phyloP scores from a whole-genome alignment of 2,329 filamentous ascomycete genomes.

The Blumeria graminis region DNA sequence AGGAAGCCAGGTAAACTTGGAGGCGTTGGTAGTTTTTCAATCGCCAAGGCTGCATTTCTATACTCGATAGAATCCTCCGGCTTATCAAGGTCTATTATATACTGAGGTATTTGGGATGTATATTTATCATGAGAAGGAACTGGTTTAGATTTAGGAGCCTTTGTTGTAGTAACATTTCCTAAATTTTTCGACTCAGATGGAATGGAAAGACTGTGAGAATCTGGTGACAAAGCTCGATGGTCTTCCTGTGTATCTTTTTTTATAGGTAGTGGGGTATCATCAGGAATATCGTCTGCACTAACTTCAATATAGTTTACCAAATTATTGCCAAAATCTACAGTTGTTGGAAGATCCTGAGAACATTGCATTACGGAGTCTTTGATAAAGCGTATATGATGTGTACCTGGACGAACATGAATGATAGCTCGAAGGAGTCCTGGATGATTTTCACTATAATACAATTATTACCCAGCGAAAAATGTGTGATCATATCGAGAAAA shows the following conservation, averaged over 20 bases:
- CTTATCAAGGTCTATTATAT: constrained; percentile 68
- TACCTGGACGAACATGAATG: constrained; percentile 71
- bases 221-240: constrained; percentile 4
- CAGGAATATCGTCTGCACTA: constrained; percentile 42
- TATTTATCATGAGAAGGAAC: constrained; percentile 36
- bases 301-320: constrained; percentile 97
- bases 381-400: constrained; percentile 89
- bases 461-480: neutral
- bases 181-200: constrained; percentile 13
- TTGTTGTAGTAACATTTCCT: constrained; percentile 15
- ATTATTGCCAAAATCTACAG: constrained; percentile 94
- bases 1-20: constrained; percentile 76
- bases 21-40: constrained; percentile 58
- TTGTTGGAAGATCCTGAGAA: constrained; percentile 67
- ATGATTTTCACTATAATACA: constrained; percentile 16
- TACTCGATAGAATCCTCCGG: constrained; percentile 55
- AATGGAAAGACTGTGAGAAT: constrained; percentile 4
- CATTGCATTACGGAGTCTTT: constrained; percentile 87
- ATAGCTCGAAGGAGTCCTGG: constrained; percentile 48
- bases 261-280: constrained; percentile 11
- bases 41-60: constrained; percentile 47
- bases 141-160: constrained; percentile 25
- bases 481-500: neutral
- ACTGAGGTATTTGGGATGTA: constrained; percentile 53
- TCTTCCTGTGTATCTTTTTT: constrained; percentile 4